Conservation (phyloP, 345 rosid species). For the Gossypium turneri region DNA sequence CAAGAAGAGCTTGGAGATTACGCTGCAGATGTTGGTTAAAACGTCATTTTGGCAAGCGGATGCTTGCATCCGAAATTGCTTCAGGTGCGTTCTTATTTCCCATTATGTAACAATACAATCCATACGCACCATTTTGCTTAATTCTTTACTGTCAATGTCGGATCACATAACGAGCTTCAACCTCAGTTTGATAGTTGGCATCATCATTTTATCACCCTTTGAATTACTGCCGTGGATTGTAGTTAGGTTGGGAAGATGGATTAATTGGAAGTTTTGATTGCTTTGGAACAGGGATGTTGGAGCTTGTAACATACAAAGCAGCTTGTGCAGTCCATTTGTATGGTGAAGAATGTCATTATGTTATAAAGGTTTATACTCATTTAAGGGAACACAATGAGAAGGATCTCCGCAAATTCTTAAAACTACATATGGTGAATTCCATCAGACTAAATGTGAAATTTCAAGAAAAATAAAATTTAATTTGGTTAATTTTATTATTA, state of each 20-base stretch:
- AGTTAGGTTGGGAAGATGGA: not conserved
- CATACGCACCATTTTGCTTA: not conserved
- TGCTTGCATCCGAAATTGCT: conserved; percentile 43
- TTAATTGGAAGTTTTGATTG: not conserved
- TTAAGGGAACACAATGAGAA: conserved; percentile 28
- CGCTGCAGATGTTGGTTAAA: conserved; percentile 66
- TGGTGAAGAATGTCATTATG: conserved; percentile 49
- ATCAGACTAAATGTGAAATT: conserved; percentile 25
- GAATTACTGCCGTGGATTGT: no score
- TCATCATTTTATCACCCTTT: not conserved
- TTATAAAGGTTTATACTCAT: conserved; percentile 26
- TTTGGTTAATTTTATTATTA: not conserved
- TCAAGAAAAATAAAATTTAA: conserved; percentile 12
- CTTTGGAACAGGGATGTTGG: conserved; percentile 37
- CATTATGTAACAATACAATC: not conserved
- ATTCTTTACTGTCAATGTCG: not conserved
- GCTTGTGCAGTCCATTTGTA: conserved; percentile 70
- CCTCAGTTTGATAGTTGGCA: not conserved
- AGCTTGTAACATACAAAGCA: conserved; percentile 63
- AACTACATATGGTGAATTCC: conserved; percentile 39
- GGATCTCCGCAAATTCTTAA: conserved; percentile 39
- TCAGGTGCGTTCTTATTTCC: conserved; percentile 29
- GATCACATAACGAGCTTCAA: not conserved
- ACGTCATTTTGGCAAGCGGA: conserved; percentile 54
- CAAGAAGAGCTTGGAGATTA: conserved; percentile 46